A percentile compares a stretch with the other conserved stretches of the same genome.
Evolutionary conservation across 2,329 filamentous ascomycete genomes (phyloP).

Genomic region (Penicillium sp.): DNA sequence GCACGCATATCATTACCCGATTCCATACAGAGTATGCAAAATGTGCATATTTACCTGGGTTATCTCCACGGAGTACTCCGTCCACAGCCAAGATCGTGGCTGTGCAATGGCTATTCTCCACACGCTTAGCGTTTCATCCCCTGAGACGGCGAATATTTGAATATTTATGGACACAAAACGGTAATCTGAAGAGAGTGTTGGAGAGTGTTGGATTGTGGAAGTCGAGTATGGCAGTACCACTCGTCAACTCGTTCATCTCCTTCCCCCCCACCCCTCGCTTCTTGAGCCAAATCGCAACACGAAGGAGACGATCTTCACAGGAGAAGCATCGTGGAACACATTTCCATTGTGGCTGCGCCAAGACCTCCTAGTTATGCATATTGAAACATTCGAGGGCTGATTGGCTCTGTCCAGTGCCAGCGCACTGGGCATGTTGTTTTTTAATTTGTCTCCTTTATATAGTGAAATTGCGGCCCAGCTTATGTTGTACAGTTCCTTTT

Average conservation of each 20-base stretch:
- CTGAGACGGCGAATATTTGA: not conserved
- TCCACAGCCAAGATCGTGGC: constrained; percentile 13
- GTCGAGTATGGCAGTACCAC: not conserved
- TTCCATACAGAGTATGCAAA: not conserved
- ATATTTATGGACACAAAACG: not conserved
- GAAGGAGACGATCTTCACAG: not conserved
- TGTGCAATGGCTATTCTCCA: constrained; percentile 14
- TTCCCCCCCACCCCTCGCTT: not conserved
- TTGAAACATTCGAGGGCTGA: not conserved
- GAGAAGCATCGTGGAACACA: not conserved
- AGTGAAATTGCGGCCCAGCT: not conserved
- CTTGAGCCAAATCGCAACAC: not conserved
- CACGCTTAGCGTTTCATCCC: constrained; percentile 9
- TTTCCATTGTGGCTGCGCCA: not conserved
- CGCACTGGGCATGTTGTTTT: constrained; percentile 5
- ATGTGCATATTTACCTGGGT: too few relatives aligned
- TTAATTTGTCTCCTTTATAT: constrained; percentile 2
- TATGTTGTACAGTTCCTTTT: not conserved
- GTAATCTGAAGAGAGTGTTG: not conserved
- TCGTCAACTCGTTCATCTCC: not conserved
- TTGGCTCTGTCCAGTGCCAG: constrained; percentile 2
- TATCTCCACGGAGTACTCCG: not conserved
- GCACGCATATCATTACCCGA: not conserved
- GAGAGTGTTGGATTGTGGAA: not conserved
- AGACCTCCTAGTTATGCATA: not conserved